Evolutionary conservation across 208 protist genomes (phyloP), one percentile per base, ranked within the genome.

Genomic region (Leptomonas seymouri): DNA sequence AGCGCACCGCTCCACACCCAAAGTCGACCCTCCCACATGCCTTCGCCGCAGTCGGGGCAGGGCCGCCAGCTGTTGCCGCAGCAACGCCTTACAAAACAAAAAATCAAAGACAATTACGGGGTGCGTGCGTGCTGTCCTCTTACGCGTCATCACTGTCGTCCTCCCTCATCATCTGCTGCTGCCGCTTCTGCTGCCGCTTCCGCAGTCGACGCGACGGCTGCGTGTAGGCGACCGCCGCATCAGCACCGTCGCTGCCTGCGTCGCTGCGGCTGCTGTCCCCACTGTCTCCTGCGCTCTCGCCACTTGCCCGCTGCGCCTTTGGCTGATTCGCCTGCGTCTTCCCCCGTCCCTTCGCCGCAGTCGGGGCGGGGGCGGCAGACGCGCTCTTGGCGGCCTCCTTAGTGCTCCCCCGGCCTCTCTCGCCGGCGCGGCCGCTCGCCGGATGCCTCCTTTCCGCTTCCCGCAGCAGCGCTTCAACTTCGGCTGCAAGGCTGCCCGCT

Each of bases 101-200:
- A 53, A 28, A 69, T 48, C 31, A 55, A 41, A 80, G 36, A 8
- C 12, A 50, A 42, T 23, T n/a, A 23, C 20, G 34, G 46, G 21
- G 60, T n/a, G 34, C 9, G 9, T 27, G 16, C 50, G 16, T 21
- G 25, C 6, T 14, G 18, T 42, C 3, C 21, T 20, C 8, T 49
- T 36, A 48, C 3, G 57, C 57, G 28, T 78, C 61, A 5, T 80
- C 74, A 49, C 65, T 72, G 20, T 67, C 45, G 12, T 77, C 65
- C 7, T 67, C 54, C 18, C 30, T 49, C 36, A 2, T 48, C 36
- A 81, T 56, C 21, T 61, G 23, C 51, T 78, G 78, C 53, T 74
- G 71, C 57, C 78, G 71, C 60, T 76, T 66, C 57, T 81, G 58
- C 14, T 57, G 71, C 67, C 78, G 74, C 55, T 80, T 64, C 56